Base-by-base conservation (phyloP, 805 yeast species). In the Starmerella bombicola region DNA sequence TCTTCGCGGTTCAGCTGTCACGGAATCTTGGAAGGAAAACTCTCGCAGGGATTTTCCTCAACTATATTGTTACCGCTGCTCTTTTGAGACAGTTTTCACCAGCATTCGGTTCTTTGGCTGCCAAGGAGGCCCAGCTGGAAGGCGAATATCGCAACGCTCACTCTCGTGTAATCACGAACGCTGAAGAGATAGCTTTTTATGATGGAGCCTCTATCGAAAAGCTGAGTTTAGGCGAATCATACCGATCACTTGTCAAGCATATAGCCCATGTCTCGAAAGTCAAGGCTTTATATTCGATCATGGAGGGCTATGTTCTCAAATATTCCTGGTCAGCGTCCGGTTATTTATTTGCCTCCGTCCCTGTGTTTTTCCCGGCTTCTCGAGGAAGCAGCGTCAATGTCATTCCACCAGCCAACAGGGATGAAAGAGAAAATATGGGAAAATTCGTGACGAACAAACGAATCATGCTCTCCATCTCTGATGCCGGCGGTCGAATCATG, bases 281-380 rank as follows among this genome's bases (percentile, higher is more conserved):
- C 30, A 72, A 80, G 45, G 76, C 81, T 41, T 62, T 69, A 9
- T 86, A 84, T 58, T 78, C 76, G 38, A 67, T 82, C 46, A 60
- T 80, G 44, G 95, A 86, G 63, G 93, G 84, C 56, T 83, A 84
- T 55, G 74, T 85, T 35, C 70, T 86, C 59, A 86, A 85, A 62
- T 84, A 82, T 56, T 75, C 88, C 10, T 86, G 96, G 96, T 84
- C 95, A 3, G 95, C 93, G 0, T 71, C 86, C 62, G 95, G 96
- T n/a, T 85, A 84, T 57, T 61, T 85, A 18, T 85, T 83, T 63
- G 82, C 95, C 0, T 80, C 94, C 1, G 70, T 86, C 47, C 97
- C 97, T 2, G 86, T 86, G 15, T 73, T 85, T 38, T 58, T 83
- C 42, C 78, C 77, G 16, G 59, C 68, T 3, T 31, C 19, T 15